phyloP scores from a whole-genome alignment of 306 rosid genomes.

The Trifolium dubium region DNA sequence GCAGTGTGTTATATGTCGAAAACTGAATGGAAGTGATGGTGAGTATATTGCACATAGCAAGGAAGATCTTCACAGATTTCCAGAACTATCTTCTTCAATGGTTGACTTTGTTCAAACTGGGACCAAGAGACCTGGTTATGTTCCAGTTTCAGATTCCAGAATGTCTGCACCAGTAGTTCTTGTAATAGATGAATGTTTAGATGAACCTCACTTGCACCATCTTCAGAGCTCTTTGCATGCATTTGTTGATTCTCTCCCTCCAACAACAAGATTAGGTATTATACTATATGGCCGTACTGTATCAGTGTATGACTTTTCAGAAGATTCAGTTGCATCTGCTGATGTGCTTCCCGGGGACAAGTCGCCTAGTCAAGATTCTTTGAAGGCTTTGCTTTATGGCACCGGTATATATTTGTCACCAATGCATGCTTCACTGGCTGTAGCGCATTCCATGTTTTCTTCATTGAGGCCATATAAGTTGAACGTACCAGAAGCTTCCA shows the following conservation, averaged over 20 bases:
- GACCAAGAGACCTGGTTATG: slow-evolving; percentile 91
- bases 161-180: slow-evolving; percentile 87
- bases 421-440: slow-evolving; percentile 90
- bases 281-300: slow-evolving; percentile 87
- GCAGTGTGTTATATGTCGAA: slow-evolving; percentile 92
- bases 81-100: slow-evolving; percentile 83
- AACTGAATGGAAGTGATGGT: slow-evolving; percentile 83
- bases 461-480: slow-evolving; percentile 83
- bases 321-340: slow-evolving; percentile 88
- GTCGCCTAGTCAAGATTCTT: slow-evolving; percentile 74
- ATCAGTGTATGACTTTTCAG: slow-evolving; percentile 89
- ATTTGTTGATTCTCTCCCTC: slow-evolving; percentile 87
- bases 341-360: slow-evolving; percentile 96
- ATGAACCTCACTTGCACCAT: slow-evolving; percentile 90
- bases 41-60: slow-evolving; percentile 80
- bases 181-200: slow-evolving; percentile 91
- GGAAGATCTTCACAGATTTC: slow-evolving; percentile 78
- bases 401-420: slow-evolving; percentile 92
- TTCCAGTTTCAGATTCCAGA: slow-evolving; percentile 95
- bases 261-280: slow-evolving; percentile 88
- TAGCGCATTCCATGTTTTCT: slow-evolving; percentile 91
- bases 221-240: slow-evolving; percentile 96
- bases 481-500: slow-evolving; percentile 81
- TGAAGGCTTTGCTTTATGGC: slow-evolving; percentile 85
- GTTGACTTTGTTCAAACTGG: slow-evolving; percentile 91